phyloP scores from a whole-genome alignment of 2,329 filamentous ascomycete species.

The Ambrosiella beaveri region DNA sequence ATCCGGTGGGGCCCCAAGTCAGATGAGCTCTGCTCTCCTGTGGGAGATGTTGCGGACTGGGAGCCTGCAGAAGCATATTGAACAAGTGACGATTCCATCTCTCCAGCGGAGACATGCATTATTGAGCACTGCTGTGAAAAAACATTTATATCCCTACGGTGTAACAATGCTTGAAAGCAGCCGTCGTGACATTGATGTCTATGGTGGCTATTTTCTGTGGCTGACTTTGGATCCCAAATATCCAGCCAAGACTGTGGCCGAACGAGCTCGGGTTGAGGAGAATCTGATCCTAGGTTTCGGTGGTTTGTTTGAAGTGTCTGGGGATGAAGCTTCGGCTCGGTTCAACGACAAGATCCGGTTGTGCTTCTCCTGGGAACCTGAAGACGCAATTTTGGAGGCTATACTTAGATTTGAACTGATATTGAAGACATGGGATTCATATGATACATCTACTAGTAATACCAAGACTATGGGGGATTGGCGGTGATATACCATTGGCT shows the following conservation, averaged over 20 bases:
- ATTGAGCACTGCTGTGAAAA: conserved; percentile 41
- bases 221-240: conserved; percentile 38
- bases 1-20: conserved; percentile 40
- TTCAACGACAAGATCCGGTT: conserved; percentile 47
- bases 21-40: conserved; percentile 35
- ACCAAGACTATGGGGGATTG: conserved; percentile 7
- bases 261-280: conserved; percentile 41
- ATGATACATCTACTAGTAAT: conserved; percentile 12
- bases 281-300: conserved; percentile 53
- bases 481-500: not conserved
- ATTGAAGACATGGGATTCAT: conserved; percentile 18
- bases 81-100: conserved; percentile 25
- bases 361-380: conserved; percentile 58
- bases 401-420: conserved; percentile 43
- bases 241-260: conserved; percentile 37
- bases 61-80: conserved; percentile 28
- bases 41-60: conserved; percentile 29
- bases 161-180: conserved; percentile 26
- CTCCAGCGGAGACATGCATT: conserved; percentile 28
- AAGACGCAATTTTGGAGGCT: conserved; percentile 47
- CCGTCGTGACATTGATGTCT: conserved; percentile 29
- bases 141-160: conserved; percentile 45
- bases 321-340: conserved; percentile 32
- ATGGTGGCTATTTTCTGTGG: conserved; percentile 82
- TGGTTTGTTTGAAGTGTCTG: conserved; percentile 49